Base-by-base conservation (phyloP, 2,329 filamentous ascomycete species). In the Fusarium sp. region DNA sequence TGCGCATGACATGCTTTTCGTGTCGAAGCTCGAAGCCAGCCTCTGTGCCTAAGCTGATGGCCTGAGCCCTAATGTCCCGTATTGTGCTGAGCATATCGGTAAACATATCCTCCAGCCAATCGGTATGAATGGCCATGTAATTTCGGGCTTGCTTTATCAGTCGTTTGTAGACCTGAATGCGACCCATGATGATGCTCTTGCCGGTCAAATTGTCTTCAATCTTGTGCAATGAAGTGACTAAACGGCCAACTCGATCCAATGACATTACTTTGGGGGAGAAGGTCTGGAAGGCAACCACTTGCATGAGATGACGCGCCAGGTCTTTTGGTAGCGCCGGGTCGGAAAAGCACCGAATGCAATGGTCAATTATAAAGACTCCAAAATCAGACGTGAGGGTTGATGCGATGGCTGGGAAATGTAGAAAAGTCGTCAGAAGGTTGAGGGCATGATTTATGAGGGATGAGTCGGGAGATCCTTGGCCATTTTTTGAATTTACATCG, bases 91-190 rank as follows among this genome's bases (percentile, higher is more conserved):
- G 82, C 82, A 97, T 88, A 45, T 92, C 92, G 19, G 87, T 87
- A 63, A 98, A 88, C 19, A 97, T 79, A 73, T 96, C 90, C 47
- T 90, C 83, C 44, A 97, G 81, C 94, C 95, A 99, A 57, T 91
- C 84, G 3, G 85, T 81, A 52, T 92, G 87, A 24, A 83, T 78
- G 13, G 88, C 77, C 88, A 99, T 96, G 22, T 87, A 79, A 15
- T 81, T 76, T 46, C 85, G 88, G 5, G 88, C 85, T 75, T 96
- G 91, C 57, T 85, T 85, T 24, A 97, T 69, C 2, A 99, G 80
- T 50, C 88, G 89, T 62, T 88, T 87, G 73, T 97, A 97, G 47
- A 96, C 89, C 42, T 87, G 81, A 10, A 97, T 81, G 13, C 94
- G 88, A 56, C 90, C 88, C 67, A 89, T 88, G 35, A 93, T 80